phyloP scores from a whole-genome alignment of 169 alveolate genomes.

The Plasmodium vinckei region DNA sequence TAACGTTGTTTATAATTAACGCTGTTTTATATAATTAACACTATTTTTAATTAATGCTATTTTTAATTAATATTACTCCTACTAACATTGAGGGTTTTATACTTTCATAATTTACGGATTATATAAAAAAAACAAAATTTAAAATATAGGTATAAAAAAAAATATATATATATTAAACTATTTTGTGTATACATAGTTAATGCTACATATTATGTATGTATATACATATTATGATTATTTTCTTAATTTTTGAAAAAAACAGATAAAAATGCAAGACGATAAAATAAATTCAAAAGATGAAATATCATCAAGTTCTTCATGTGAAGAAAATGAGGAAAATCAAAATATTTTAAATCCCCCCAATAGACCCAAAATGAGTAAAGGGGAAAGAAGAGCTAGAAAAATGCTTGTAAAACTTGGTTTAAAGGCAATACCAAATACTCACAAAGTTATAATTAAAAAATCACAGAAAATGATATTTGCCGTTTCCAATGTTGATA shows the following conservation, averaged over 20 bases:
- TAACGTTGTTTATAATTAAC: no score
- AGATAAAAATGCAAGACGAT: slow-evolving; percentile 62
- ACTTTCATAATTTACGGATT: no score
- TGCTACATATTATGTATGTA: no score
- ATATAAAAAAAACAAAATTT: no score
- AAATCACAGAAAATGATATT: slow-evolving; percentile 93
- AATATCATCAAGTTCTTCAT: slow-evolving; percentile 66
- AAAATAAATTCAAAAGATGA: slow-evolving; percentile 66
- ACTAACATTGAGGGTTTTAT: no score
- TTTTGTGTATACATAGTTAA: no score
- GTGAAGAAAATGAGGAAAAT: slow-evolving; percentile 74
- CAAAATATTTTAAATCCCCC: slow-evolving; percentile 63
- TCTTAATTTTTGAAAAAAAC: background rate
- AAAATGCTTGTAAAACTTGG: slow-evolving; percentile 95
- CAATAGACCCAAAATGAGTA: slow-evolving; percentile 84
- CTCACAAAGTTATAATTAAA: slow-evolving; percentile 93
- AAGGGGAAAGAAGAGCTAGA: slow-evolving; percentile 96
- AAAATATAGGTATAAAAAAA: no score
- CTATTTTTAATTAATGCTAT: no score
- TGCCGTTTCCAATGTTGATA: slow-evolving; percentile 95
- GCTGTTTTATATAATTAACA: no score
- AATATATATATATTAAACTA: no score
- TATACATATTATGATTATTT: no score
- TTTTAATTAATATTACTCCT: no score
- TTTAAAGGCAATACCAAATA: slow-evolving; percentile 92